A percentile compares a stretch with the other conserved stretches of the same genome.
Conservation (phyloP, 371 early-diverging fungal genomes). For the Zopfochytrium polystomum region DNA sequence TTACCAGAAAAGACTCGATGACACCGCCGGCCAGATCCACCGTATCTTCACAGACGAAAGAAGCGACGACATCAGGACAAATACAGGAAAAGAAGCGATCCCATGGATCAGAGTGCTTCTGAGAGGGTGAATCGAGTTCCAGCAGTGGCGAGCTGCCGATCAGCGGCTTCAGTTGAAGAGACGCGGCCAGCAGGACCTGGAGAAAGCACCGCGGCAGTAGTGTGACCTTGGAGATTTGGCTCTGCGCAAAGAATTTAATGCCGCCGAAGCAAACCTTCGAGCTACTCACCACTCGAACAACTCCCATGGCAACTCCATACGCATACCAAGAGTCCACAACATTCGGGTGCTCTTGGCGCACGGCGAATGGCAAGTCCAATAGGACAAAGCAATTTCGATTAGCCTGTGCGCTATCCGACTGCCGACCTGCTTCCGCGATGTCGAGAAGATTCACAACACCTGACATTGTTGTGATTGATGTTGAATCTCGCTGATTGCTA, state of each 20-base stretch:
- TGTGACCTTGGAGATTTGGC: slow-evolving; percentile 11
- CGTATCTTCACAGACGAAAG: not conserved
- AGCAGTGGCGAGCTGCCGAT: not conserved
- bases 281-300: slow-evolving; percentile 19
- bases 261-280: not conserved
- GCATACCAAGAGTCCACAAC: slow-evolving; percentile 18
- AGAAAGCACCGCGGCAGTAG: slow-evolving; percentile 11
- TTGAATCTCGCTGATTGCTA: not conserved
- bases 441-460: not conserved
- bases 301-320: slow-evolving; percentile 31
- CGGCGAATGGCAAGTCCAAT: slow-evolving; percentile 19
- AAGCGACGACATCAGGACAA: not conserved
- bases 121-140: not conserved
- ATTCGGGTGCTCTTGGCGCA: slow-evolving; percentile 1
- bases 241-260: not conserved
- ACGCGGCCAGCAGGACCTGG: slow-evolving; percentile 21
- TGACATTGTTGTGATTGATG: not conserved
- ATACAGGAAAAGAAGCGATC: not conserved
- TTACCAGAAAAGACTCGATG: not conserved
- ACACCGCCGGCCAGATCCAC: not conserved
- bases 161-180: not conserved
- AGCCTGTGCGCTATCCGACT: not conserved
- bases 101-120: not conserved
- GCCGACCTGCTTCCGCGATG: not conserved
- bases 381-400: slow-evolving; percentile 6